Base-by-base conservation (phyloP, 169 alveolate species). In the Cryptosporidium baileyi region DNA sequence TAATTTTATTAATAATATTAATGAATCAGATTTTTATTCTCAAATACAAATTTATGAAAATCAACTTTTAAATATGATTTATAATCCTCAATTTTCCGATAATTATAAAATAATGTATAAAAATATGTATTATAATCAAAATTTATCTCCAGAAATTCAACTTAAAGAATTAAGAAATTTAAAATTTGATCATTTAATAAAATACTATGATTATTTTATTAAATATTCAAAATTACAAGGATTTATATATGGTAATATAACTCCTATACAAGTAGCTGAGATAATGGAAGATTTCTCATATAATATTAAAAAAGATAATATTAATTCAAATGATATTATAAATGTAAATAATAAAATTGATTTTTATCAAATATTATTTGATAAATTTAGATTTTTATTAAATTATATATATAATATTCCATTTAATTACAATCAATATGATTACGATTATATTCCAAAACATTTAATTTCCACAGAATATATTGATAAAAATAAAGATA, bases 161-260 rank as follows among this genome's bases (percentile, higher is more conserved):
- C 24, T 74, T 8, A 17, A 60, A 24, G 60, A 34, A 9, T 30
- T 74, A 19, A 45, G 30, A 36, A 34, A 13, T 2, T 34, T 74
- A 2, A 57, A 36, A 1, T 51, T 74, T 57, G 30, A 52, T 15
- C 67, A 74, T 3, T 22, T 74, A 8, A 57, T 54, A 2, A 9
- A 41, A 1, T 54, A 52, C 24, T 13, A 65, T 19, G 44, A 36
- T 2, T 54, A 36, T 2, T 40, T 51, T 41, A 22, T 57, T 9
- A 28, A 40, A 7, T 2, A 52, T 15, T 74, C 17, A 9, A 74
- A 41, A 74, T 7, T 51, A 22, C 57, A 51, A 22, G 85, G 65
- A 9, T 54, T 74, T 24, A 7, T 74, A 19, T 22, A 32, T 22
- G 67, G 85, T 4, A 74, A 74, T 36, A 24, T 54, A 11, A 57